phyloP scores from a whole-genome alignment of 176 grass and related monocot species.

The Musa beccarii region DNA sequence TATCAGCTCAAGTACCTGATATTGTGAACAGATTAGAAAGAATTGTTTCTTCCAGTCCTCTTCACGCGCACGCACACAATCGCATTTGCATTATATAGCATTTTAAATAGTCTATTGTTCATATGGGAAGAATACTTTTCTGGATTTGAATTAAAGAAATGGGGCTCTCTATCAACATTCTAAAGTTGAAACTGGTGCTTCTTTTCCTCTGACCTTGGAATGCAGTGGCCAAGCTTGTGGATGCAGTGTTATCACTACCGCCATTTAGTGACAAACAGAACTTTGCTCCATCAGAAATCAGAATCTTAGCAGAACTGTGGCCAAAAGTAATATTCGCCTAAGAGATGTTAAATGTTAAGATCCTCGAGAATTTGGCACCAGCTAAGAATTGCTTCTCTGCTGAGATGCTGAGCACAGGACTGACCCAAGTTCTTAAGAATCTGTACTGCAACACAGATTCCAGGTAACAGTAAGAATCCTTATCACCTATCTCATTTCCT shows the following conservation, averaged over 20 bases:
- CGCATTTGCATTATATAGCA: not conserved
- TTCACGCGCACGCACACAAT: not conserved
- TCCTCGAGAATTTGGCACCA: not conserved
- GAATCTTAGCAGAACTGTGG: not conserved
- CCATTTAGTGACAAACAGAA: not conserved
- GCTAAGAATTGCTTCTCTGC: not conserved
- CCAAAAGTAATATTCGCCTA: not conserved
- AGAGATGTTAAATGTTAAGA: not conserved
- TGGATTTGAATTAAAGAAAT: too few species aligned
- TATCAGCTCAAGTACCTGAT: too few species aligned
- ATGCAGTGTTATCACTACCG: not conserved
- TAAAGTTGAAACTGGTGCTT: not conserved
- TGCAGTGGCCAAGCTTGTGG: not conserved
- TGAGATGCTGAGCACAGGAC: not conserved
- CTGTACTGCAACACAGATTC: not conserved
- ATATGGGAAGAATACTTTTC: too few species aligned
- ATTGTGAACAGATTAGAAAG: too few species aligned
- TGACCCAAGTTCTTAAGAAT: not conserved
- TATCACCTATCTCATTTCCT: not conserved
- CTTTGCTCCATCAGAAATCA: not conserved
- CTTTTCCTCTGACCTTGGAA: not conserved
- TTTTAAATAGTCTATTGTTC: too few species aligned
- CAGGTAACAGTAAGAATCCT: not conserved
- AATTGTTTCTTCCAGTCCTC: too few species aligned
- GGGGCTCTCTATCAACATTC: not conserved